Evolutionary conservation across 2,329 filamentous ascomycete genomes (phyloP).

Genomic region (Cucurbitaria berberidis): DNA sequence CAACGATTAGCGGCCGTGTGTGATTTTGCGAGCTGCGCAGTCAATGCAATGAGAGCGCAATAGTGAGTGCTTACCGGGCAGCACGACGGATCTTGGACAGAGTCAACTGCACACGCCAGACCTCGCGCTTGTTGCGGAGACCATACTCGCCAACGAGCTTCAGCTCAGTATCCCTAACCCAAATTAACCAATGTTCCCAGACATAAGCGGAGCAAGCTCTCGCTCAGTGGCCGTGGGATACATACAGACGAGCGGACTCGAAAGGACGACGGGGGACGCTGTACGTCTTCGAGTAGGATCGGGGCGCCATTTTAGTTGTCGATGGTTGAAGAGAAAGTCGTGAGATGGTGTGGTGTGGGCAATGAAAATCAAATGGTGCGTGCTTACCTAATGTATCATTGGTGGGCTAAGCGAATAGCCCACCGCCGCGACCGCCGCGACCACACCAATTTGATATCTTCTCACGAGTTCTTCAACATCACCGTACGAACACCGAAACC

Average conservation of each 20-base stretch:
- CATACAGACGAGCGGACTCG: slow-evolving; percentile 99
- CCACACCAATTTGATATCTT: slow-evolving; percentile 13
- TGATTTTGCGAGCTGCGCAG: slow-evolving; percentile 6
- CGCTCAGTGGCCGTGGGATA: slow-evolving; percentile 93
- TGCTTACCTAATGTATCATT: too few species aligned
- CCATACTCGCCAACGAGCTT: slow-evolving; percentile 99
- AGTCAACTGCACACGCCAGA: slow-evolving; percentile 99
- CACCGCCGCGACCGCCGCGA: too few species aligned
- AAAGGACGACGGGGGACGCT: slow-evolving; percentile 98
- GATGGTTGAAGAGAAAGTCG: slow-evolving; percentile 26
- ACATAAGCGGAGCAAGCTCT: slow-evolving; percentile 98
- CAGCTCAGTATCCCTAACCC: slow-evolving; percentile 92
- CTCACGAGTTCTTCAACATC: slow-evolving; percentile 7
- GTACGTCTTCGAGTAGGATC: slow-evolving; percentile 98
- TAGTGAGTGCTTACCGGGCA: slow-evolving; percentile 76
- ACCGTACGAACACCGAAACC: slow-evolving; percentile 28
- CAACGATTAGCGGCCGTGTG: slow-evolving; percentile 18
- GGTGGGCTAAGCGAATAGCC: background rate
- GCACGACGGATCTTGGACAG: slow-evolving; percentile 99
- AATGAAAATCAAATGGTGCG: too few species aligned
- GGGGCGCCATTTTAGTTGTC: slow-evolving; percentile 54
- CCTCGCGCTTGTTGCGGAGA: slow-evolving; percentile 99
- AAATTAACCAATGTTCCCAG: slow-evolving; percentile 76
- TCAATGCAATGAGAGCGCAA: slow-evolving; percentile 18
- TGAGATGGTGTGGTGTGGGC: background rate